Evolutionary conservation across 139 green algal species (phyloP), one percentile per base, ranked within the genome.

Genomic region (Yamagishiella unicocca): DNA sequence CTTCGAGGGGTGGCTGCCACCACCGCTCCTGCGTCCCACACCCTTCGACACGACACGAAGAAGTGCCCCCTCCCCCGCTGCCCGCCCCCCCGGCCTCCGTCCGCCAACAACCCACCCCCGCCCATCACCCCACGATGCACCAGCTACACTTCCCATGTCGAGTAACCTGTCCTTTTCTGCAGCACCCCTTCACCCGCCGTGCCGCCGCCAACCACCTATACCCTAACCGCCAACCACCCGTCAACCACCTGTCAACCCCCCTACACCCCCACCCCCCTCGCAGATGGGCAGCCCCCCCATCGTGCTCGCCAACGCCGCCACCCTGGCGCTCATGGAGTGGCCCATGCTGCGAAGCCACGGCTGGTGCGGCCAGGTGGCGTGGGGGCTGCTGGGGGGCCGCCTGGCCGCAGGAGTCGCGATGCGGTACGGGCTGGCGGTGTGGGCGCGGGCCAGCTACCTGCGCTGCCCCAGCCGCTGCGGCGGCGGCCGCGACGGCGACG

Each of bases 401-500:
- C 8, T 58, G 6, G 1, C n/a, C 24, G 38, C 27, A 17, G 42
- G 19, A 8, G 27, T 84, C 38, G 37, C 25, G 22, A 25, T 84
- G 25, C 38, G 77, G 14, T 84, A 73, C 55, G 40, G 12, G 0
- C 77, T 84, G 38, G 55, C 55, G 29, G 10, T 84, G 35, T 84
- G 77, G 77, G 27, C 37, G 25, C 77, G 77, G 1, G 55, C 38
- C 38, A 61, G 38, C 38, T 84, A 58, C 37, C 55, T 84, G 77
- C 21, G 58, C 35, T 42, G 70, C 40, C 22, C 25, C 4, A 7
- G 25, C 3, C 29, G 62, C 3, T 2, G 22, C 24, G 31, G 62
- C 62, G 19, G 62, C 31, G 62, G 62, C 50, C 17, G 50, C 17
- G 50, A 58, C 12, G 50, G 50, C 50, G 64, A 72, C 29, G 24